Percentiles rank a stretch among this genome's conserved stretches.
Evolutionary conservation across 176 grass and related monocot species (phyloP).

Genomic region (Otatea glauca): DNA sequence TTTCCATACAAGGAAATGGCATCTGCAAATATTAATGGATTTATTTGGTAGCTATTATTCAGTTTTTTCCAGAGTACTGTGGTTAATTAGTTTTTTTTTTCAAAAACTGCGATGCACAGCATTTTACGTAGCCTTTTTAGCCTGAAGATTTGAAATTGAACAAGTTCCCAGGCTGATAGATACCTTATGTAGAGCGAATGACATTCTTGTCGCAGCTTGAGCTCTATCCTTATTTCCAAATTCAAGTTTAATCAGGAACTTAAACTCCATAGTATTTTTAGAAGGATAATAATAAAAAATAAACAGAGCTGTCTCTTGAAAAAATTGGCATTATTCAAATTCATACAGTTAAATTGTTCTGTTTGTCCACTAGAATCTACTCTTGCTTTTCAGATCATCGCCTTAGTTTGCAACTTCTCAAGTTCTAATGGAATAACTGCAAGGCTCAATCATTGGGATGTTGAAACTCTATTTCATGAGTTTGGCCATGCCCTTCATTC

Average conservation of each 20-base stretch:
- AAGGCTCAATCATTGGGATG: slow-evolving; percentile 79
- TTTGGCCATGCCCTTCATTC: slow-evolving; percentile 98
- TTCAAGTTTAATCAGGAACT: slow-evolving; percentile 21
- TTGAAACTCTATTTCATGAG: slow-evolving; percentile 97
- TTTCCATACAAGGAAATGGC: slow-evolving; percentile 32
- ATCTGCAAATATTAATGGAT: slow-evolving; percentile 13
- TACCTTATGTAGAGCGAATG: neutral
- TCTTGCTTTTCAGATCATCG: slow-evolving; percentile 74
- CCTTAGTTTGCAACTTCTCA: slow-evolving; percentile 86
- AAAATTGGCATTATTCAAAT: slow-evolving; percentile 12
- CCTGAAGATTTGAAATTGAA: slow-evolving; percentile 22
- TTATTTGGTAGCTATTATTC: slow-evolving; percentile 19
- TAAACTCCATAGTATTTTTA: slow-evolving; percentile 11
- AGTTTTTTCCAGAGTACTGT: neutral
- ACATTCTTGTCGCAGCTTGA: neutral
- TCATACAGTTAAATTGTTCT: slow-evolving; percentile 10
- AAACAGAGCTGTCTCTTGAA: slow-evolving; percentile 32
- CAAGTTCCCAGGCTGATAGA: neutral
- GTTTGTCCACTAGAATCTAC: slow-evolving; percentile 22
- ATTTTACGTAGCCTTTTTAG: neutral
- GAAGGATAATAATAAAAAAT: neutral
- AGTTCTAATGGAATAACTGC: slow-evolving; percentile 62
- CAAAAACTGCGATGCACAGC: neutral
- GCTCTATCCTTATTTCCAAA: slow-evolving; percentile 12
- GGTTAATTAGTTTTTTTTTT: neutral